Evolutionary conservation across 1,284 basidiomycete species (phyloP), one percentile per base, ranked within the genome.

Genomic region (Cryptococcus sp.): DNA sequence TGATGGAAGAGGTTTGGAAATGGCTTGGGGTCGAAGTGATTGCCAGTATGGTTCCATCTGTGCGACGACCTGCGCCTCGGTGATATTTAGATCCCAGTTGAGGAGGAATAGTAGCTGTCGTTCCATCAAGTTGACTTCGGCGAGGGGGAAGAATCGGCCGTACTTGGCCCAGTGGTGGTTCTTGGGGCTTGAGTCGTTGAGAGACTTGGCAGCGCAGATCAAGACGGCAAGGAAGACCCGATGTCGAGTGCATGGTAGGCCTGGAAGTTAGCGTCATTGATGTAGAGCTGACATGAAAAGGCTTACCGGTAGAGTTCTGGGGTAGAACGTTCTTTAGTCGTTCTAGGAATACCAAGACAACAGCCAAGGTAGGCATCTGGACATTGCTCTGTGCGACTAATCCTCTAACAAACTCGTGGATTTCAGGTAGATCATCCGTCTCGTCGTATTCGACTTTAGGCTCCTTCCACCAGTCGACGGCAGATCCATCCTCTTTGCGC

Each of bases 161-260:
- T 93, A 91, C 50, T 77, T 74, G 49, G 66, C 70, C 92, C 92
- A 97, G 79, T 97, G 91, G 75, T 85, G 84, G 79, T 98, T 98
- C 81, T 94, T 97, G 14, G 89, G 89, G 40, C 86, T 86, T 25
- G 89, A 91, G 78, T 98, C 93, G 77, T 98, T 97, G 68, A 98
- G 83, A 76, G 98, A 98, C 78, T 98, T 98, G 63, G 92, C 88
- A 25, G 94, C 87, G 46, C 93, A 88, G 74, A 98, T 98, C 66
- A 98, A 84, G 0, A 88, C 86, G 36, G 94, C 93, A 61, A 98
- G 82, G 77, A 98, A 97, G 58, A 98, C 87, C 46, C 94, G 87
- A 74, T 97, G 93, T 48, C 90, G 83, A 4, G 93, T 93, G 75
- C 89, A 94, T 22, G 87, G 83, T 80, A 75, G 73, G 52, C 71